Percentiles rank a stretch among this genome's conserved stretches.
phyloP scores from a whole-genome alignment of 345 rosid species.

The Citrus australasica region DNA sequence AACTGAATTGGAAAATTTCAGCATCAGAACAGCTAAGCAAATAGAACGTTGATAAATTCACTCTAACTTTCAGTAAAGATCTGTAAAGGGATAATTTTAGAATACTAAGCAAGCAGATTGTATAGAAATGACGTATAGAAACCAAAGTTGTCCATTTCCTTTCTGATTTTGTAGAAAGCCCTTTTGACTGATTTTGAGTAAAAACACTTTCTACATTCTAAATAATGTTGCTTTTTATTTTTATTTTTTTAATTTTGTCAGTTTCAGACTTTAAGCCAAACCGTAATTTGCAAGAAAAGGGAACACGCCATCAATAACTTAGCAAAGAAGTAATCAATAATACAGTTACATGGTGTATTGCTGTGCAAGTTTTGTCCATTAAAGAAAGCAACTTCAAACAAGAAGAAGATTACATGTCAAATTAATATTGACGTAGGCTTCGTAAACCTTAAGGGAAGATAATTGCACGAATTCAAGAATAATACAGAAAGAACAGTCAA shows the following conservation, averaged over 20 bases:
- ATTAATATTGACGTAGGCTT: background rate
- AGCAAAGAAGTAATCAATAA: background rate
- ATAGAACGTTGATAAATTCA: background rate
- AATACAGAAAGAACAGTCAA: background rate
- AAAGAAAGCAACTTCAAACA: background rate
- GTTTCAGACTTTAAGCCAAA: background rate
- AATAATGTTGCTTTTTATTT: too few relatives aligned
- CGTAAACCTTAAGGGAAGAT: background rate
- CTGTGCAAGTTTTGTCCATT: background rate
- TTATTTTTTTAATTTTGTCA: too few relatives aligned
- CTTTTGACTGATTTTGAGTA: background rate
- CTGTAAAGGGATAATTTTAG: background rate
- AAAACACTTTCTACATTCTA: too few relatives aligned
- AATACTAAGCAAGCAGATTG: background rate
- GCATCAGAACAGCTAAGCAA: background rate
- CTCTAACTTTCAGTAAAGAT: background rate
- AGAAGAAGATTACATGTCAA: background rate
- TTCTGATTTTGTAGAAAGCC: background rate
- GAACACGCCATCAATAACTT: background rate
- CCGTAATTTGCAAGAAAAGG: background rate
- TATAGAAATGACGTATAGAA: background rate
- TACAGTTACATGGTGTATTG: background rate
- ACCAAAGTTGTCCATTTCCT: background rate
- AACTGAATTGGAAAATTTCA: slow-evolving; percentile 29
- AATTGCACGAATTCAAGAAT: background rate